A percentile compares a stretch with the other conserved stretches of the same genome.
These are phyloP conservation scores for Sicyos edulis DNA, from an alignment of 306 rosid species.

Conservation along the genomic window DNA sequence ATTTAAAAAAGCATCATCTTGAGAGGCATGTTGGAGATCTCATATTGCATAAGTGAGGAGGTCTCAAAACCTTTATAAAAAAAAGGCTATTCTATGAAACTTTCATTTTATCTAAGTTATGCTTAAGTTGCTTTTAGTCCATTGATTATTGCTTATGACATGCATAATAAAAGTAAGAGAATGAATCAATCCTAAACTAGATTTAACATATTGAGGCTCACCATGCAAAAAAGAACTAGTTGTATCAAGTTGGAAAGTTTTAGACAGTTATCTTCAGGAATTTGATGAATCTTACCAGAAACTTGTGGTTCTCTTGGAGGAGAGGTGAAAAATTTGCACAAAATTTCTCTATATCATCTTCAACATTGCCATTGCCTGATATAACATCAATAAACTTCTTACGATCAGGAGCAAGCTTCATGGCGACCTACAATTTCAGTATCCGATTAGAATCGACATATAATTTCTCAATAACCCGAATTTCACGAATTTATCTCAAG, in stretches of 20 bases:
- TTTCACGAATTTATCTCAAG: background rate
- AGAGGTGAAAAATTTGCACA: constrained; percentile 60
- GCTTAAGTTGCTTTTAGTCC: too few relatives aligned
- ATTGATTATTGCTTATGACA: background rate
- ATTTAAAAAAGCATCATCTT: too few relatives aligned
- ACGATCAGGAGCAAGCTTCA: constrained; percentile 98
- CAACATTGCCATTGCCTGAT: constrained; percentile 59
- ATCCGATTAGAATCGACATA: constrained; percentile 14
- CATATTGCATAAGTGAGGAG: too few relatives aligned
- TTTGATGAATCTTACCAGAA: constrained; percentile 52
- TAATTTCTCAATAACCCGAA: background rate
- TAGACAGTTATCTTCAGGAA: background rate
- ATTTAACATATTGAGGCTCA: background rate
- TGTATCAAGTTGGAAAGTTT: constrained; percentile 2
- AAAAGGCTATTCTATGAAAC: too few relatives aligned
- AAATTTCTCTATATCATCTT: constrained; percentile 63
- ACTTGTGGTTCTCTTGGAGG: constrained; percentile 87
- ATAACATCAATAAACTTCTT: constrained; percentile 92
- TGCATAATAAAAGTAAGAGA: background rate
- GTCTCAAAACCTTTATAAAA: too few relatives aligned
- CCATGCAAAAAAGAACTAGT: background rate
- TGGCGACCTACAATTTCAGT: constrained; percentile 55
- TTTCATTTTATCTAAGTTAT: too few relatives aligned
- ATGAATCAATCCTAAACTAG: background rate
- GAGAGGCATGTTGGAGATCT: too few relatives aligned